Base-by-base conservation (phyloP, 257 asterid genomes). In the Solanum chiquidenum region DNA sequence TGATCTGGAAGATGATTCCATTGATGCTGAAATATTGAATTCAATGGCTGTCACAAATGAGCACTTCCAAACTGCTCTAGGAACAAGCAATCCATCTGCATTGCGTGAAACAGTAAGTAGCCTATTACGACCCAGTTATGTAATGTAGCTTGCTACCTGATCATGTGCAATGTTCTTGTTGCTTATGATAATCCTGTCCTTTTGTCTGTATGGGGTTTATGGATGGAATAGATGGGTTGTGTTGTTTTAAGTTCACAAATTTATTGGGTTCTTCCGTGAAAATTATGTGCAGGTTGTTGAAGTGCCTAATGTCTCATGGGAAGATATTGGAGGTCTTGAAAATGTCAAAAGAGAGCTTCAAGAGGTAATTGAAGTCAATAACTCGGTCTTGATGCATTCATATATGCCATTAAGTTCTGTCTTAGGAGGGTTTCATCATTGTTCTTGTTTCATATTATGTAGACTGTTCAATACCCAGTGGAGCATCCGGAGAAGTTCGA, bases 391-490 rank as follows among this genome's bases (percentile, higher is more conserved):
- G 44, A 80, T 82, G 86, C 31, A 49, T 82, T 49, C 40, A 80
- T 80, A 44, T 82, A n/a, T 3, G 3, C 58, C 23, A 38, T 21
- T 38, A 31, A 82, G 69, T 49, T 31, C 29, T 3, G 27, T 46
- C 25, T 25, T 14, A 13, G 60, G 44, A 82, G 69, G 42, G 44
- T 33, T 29, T 86, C 44, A 72, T 34, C 88, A 16, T 4, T 71
- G 29, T 64, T 71, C 83, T 38, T 40, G 69, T 27, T 66, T 46
- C 38, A 27, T 40, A 40, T 90, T 29, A 73, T 89, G 55, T 86
- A 93, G 95, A 93, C 96, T 75, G 96, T 93, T 68, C 96, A 93
- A 88, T 93, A 93, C 90, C 95, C 95, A 1, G 94, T 93, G 86
- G 95, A 93, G 71, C 95, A 93, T 88, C 95, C 94, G 25, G 95